phyloP scores from a whole-genome alignment of 345 rosid genomes.

The Hibiscus mutabilis region DNA sequence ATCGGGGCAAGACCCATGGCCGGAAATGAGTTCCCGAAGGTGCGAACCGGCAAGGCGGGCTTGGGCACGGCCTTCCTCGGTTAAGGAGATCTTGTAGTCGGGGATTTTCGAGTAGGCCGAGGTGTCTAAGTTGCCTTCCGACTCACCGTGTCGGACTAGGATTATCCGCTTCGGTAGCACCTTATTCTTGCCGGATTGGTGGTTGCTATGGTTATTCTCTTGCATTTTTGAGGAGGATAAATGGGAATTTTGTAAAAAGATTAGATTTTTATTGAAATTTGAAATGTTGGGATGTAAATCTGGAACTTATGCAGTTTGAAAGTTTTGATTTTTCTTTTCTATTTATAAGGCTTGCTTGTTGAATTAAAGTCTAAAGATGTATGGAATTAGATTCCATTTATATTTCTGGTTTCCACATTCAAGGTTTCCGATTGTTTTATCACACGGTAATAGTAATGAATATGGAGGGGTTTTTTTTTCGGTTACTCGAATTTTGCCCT shows the following conservation, averaged over 20 bases:
- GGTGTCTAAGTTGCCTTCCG: conserved; percentile 78
- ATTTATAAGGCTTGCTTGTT: neutral
- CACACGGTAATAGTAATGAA: too few species aligned
- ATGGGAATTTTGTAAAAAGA: too few species aligned
- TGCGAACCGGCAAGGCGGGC: conserved; percentile 56
- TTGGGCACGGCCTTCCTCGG: conserved; percentile 50
- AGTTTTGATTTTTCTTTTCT: neutral
- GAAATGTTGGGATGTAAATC: neutral
- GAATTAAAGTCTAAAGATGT: neutral
- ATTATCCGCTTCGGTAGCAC: conserved; percentile 79
- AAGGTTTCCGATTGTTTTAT: neutral
- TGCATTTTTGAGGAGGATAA: neutral
- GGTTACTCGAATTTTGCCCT: too few species aligned
- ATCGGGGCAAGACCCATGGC: conserved; percentile 16
- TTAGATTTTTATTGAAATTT: too few species aligned
- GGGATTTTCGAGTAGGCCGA: conserved; percentile 76
- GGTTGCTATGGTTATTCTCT: neutral
- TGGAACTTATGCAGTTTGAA: neutral
- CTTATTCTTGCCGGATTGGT: neutral
- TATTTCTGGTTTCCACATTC: neutral
- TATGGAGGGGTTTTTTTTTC: too few species aligned
- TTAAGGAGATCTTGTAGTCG: conserved; percentile 80
- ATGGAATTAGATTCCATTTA: neutral
- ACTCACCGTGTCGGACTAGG: conserved; percentile 93
- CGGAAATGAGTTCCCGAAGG: conserved; percentile 40